Evolutionary conservation across 2,329 filamentous ascomycete species (phyloP).

Genomic region (Microsporum canis): DNA sequence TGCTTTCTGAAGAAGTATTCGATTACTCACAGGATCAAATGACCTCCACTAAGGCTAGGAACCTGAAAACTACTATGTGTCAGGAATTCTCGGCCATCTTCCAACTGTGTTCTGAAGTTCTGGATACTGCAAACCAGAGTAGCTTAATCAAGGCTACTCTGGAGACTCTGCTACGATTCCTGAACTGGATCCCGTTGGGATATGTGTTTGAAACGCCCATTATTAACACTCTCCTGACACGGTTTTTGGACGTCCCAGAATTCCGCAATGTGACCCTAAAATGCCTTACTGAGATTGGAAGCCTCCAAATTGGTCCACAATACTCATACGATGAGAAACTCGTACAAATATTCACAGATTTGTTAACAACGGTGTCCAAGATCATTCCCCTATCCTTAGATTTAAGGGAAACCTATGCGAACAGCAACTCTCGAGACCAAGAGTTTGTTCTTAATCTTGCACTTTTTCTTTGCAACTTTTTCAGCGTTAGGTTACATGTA

Average conservation of each 20-base stretch:
- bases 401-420: conserved; percentile 79
- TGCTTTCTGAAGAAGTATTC: conserved; percentile 96
- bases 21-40: conserved; percentile 98
- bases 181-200: conserved; percentile 97
- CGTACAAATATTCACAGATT: conserved; percentile 97
- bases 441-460: conserved; percentile 97
- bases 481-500: conserved; percentile 80
- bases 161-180: conserved; percentile 87
- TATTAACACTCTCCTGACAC: conserved; percentile 83
- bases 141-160: conserved; percentile 92
- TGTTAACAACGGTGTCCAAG: conserved; percentile 78
- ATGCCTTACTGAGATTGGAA: conserved; percentile 92
- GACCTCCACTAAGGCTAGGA: conserved; percentile 95
- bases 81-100: conserved; percentile 98
- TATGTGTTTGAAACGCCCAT: conserved; percentile 98
- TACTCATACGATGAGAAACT: conserved; percentile 86
- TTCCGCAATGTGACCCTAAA: conserved; percentile 96
- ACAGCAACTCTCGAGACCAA: conserved; percentile 85
- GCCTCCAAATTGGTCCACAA: conserved; percentile 68
- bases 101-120: conserved; percentile 89
- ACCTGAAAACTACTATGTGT: conserved; percentile 97
- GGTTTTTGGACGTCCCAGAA: conserved; percentile 85
- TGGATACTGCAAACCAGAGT: conserved; percentile 77
- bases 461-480: conserved; percentile 94
- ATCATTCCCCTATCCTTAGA: conserved; percentile 88